phyloP scores from a whole-genome alignment of 179 eudicot genomes.

The Spergularia azorica region DNA sequence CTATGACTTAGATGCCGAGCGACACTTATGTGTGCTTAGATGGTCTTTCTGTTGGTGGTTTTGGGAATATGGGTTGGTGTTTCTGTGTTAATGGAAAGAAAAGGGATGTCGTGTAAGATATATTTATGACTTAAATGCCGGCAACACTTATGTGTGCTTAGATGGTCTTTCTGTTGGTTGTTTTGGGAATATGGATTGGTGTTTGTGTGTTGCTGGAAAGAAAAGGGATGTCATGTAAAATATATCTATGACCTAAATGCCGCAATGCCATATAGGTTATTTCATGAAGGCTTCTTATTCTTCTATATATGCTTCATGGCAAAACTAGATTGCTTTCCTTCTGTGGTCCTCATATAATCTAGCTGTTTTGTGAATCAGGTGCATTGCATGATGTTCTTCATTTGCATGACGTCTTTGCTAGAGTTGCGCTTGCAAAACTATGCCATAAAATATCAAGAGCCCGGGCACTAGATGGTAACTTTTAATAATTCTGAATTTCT shows the following conservation, averaged over 20 bases:
- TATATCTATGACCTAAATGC: not conserved
- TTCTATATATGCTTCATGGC: not conserved
- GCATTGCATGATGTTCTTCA: slow-evolving; percentile 94
- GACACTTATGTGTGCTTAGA: not conserved
- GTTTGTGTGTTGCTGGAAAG: not conserved
- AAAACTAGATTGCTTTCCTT: not conserved
- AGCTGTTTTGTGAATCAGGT: slow-evolving; percentile 53
- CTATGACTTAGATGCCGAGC: not conserved
- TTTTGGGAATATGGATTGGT: not conserved
- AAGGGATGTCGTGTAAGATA: not conserved
- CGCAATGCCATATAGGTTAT: not conserved
- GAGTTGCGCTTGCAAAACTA: slow-evolving; percentile 97
- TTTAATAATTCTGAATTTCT: not conserved
- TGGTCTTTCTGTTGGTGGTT: not conserved
- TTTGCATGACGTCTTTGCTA: slow-evolving; percentile 97
- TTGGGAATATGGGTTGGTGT: not conserved
- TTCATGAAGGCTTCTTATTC: not conserved
- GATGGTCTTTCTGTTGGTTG: not conserved
- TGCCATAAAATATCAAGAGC: slow-evolving; percentile 95
- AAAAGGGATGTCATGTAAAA: not conserved
- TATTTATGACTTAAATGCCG: too few relatives aligned
- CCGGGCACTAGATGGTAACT: slow-evolving; percentile 82
- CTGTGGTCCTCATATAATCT: not conserved
- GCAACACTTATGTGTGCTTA: not conserved
- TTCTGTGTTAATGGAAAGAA: too few relatives aligned